Conservation (phyloP, 805 yeast species). For the Yamadazyma takamatsuzukensis region DNA sequence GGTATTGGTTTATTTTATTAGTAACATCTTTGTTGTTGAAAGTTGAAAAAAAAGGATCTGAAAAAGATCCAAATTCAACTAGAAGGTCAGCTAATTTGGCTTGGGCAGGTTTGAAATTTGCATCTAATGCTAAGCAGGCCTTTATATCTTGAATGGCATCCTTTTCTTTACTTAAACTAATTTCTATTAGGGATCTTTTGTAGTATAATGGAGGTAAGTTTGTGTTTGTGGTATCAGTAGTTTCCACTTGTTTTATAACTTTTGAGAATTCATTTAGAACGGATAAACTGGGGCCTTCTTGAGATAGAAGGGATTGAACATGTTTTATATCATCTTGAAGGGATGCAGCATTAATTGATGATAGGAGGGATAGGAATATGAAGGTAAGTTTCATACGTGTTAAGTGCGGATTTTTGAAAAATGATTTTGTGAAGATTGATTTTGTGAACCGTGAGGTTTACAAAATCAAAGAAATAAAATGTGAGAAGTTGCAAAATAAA, state of each 20-base stretch:
- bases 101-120: conserved; percentile 45
- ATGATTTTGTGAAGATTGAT: no score
- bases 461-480: no score
- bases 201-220: conserved; percentile 45
- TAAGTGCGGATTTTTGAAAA: no score
- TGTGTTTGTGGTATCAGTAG: conserved; percentile 31
- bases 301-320: conserved; percentile 18
- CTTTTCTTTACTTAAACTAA: conserved; percentile 51
- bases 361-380: no score
- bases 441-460: no score
- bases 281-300: conserved; percentile 27
- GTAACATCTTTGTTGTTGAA: conserved; percentile 13
- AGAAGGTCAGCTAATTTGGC: conserved; percentile 46
- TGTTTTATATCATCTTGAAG: conserved; percentile 8
- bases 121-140: conserved; percentile 40
- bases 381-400: no score
- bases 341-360: no score
- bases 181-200: conserved; percentile 59
- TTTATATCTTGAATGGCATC: conserved; percentile 53
- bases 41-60: conserved; percentile 15
- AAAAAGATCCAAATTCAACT: conserved; percentile 50
- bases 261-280: conserved; percentile 24
- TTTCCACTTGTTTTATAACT: conserved; percentile 14
- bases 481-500: no score
- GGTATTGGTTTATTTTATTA: conserved; percentile 17